Evolutionary conservation across 345 rosid species (phyloP).

Genomic region (Salix purpurea): DNA sequence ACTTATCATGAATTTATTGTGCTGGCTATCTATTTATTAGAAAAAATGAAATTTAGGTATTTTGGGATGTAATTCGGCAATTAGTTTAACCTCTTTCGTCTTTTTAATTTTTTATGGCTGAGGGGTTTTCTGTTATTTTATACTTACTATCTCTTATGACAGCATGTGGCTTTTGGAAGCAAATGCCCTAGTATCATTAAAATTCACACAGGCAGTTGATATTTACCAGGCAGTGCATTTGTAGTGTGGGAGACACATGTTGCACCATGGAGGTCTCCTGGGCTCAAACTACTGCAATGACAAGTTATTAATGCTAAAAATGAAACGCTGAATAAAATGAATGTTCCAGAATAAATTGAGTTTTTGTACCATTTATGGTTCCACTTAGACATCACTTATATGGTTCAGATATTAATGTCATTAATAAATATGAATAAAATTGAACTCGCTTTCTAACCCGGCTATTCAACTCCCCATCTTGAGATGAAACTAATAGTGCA

Average conservation of each 20-base stretch:
- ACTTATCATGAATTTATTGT: slow-evolving; percentile 11
- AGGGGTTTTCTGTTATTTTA: background rate
- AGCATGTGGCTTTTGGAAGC: background rate
- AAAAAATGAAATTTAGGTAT: background rate
- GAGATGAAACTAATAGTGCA: background rate
- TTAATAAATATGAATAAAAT: background rate
- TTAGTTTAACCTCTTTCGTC: background rate
- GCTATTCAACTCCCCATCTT: background rate
- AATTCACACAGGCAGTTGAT: background rate
- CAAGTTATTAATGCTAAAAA: background rate
- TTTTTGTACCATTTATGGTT: background rate
- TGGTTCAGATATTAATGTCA: background rate
- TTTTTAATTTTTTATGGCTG: background rate
- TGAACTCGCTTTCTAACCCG: background rate
- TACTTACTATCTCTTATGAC: background rate
- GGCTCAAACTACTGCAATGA: background rate
- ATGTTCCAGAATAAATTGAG: background rate
- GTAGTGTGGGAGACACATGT: background rate
- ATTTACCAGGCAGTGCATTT: too few species aligned
- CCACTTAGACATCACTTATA: background rate
- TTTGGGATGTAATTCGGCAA: background rate
- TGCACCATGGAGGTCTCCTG: background rate
- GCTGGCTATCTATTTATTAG: slow-evolving; percentile 4
- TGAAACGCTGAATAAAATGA: background rate
- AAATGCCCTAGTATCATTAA: background rate